Evolutionary conservation across 768 basidiomycete species (phyloP).

Genomic region (Brasilioporus rufonigricans): DNA sequence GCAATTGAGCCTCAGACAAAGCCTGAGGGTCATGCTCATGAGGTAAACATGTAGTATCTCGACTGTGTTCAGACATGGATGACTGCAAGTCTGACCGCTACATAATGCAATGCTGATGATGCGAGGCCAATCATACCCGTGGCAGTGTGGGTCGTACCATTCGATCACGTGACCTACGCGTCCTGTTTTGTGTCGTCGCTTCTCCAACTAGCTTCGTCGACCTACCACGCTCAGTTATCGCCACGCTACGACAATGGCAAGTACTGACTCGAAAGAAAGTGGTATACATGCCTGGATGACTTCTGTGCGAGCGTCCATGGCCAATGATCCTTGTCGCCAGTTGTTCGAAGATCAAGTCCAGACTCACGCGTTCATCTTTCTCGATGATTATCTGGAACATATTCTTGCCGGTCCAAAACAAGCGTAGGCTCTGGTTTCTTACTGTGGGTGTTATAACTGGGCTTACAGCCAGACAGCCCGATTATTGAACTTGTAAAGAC

Average conservation of each 20-base stretch:
- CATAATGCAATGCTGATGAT: not conserved
- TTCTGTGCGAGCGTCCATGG: constrained; percentile 64
- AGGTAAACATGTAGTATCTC: not conserved
- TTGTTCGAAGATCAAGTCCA: constrained; percentile 73
- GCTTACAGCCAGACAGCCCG: constrained; percentile 40
- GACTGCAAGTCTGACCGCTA: not conserved
- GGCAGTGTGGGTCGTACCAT: constrained; percentile 1
- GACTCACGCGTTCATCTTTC: constrained; percentile 72
- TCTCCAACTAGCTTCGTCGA: not conserved
- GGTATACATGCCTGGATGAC: constrained; percentile 73
- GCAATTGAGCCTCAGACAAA: constrained; percentile 51
- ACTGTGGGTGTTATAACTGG: not conserved
- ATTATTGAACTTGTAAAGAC: constrained; percentile 84
- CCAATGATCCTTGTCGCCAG: constrained; percentile 67
- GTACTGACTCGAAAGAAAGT: constrained; percentile 11
- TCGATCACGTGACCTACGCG: constrained; percentile 31
- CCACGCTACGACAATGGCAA: constrained; percentile 10
- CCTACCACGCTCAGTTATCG: not conserved
- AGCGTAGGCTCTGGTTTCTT: constrained; percentile 45
- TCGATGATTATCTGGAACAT: constrained; percentile 72
- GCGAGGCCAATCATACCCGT: not conserved
- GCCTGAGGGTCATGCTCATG: constrained; percentile 19
- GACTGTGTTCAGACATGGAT: constrained; percentile 13
- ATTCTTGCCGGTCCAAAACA: constrained; percentile 65
- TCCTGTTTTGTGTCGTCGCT: constrained; percentile 11